A percentile compares a stretch with the other conserved stretches of the same genome.
phyloP scores from a whole-genome alignment of 495 filamentous ascomycete species.

The Podospora bellae-mahoneyi region DNA sequence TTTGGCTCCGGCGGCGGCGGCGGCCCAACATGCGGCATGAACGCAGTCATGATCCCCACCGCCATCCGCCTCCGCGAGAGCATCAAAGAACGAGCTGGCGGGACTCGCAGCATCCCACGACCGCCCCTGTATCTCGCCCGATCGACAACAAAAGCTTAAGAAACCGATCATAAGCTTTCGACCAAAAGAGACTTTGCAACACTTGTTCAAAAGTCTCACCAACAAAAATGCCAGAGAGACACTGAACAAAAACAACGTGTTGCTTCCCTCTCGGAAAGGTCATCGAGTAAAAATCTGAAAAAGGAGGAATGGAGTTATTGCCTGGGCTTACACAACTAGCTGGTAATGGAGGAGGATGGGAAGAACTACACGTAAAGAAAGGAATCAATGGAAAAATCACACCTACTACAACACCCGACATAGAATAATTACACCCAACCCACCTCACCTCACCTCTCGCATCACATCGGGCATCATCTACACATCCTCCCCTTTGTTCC shows the following conservation, averaged over 20 bases:
- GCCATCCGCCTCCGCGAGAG: not conserved
- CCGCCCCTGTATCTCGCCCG: not conserved
- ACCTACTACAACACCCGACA: not conserved
- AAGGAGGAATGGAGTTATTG: too few relatives aligned
- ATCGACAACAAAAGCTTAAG: not conserved
- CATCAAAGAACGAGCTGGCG: not conserved
- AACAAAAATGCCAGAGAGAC: too few relatives aligned
- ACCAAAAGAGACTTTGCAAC: too few relatives aligned
- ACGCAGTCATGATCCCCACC: not conserved
- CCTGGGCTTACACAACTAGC: too few relatives aligned
- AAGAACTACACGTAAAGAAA: not conserved
- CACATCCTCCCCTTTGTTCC: not conserved
- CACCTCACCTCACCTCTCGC: not conserved
- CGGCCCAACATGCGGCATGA: not conserved
- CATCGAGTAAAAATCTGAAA: too few relatives aligned
- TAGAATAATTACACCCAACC: not conserved
- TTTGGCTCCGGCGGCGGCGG: not conserved
- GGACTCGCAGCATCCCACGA: not conserved
- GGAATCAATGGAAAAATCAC: not conserved
- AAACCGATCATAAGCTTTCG: too few relatives aligned
- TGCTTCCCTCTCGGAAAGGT: too few relatives aligned
- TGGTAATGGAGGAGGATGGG: not conserved
- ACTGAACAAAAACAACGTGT: too few relatives aligned
- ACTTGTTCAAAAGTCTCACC: too few relatives aligned
- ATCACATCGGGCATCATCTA: not conserved